A percentile compares a stretch with the other conserved stretches of the same genome.
These are phyloP conservation scores for Pestalotiopsis sp. DNA, from an alignment of 2,329 filamentous ascomycete species.

Conservation along the genomic window DNA sequence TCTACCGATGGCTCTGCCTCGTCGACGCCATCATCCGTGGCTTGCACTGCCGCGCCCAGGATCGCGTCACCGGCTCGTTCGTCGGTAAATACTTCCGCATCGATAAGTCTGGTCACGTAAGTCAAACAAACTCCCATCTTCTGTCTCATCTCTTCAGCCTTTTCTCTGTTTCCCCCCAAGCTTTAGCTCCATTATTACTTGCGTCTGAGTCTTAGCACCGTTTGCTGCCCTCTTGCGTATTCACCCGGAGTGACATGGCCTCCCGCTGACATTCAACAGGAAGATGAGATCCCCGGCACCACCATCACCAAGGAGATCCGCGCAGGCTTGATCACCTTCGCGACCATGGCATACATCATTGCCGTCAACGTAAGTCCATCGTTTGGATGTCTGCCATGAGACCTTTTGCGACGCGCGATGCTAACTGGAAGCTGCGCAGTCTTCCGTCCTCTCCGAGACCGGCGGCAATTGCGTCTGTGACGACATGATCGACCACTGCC, in stretches of 20 bases:
- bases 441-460: constrained; percentile 72
- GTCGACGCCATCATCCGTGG: constrained; percentile 9
- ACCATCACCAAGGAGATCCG: constrained; percentile 78
- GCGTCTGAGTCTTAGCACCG: not conserved
- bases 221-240: not conserved
- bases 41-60: constrained; percentile 26
- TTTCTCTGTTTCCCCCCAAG: not conserved
- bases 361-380: constrained; percentile 60
- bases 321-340: constrained; percentile 79
- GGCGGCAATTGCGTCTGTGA: constrained; percentile 76
- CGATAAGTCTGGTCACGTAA: constrained; percentile 66
- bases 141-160: not conserved
- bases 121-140: constrained; percentile 26
- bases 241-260: not conserved
- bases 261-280: constrained; percentile 43
- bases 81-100: constrained; percentile 63
- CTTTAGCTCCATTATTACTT: not conserved
- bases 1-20: not conserved
- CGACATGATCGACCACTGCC: constrained; percentile 46
- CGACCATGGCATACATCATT: constrained; percentile 86
- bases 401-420: not conserved
- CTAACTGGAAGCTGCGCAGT: constrained; percentile 43
- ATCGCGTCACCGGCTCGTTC: constrained; percentile 36
- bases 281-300: constrained; percentile 66
- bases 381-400: not conserved